Evolutionary conservation across 2,329 filamentous ascomycete species (phyloP).

Genomic region (Leptographium flavum): DNA sequence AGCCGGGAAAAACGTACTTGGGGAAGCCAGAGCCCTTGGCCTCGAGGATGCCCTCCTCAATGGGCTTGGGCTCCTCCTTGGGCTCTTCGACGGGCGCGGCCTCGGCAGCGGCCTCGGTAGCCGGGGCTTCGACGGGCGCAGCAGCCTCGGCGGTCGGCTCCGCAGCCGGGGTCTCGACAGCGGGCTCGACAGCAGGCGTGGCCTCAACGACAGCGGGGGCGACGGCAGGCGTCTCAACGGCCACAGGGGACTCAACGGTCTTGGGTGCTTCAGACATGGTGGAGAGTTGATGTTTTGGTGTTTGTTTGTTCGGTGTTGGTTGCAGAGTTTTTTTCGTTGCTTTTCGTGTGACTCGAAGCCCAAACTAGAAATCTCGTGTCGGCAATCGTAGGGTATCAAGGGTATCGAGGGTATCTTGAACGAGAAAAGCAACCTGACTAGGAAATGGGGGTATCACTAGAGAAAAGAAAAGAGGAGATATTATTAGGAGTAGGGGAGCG

Average conservation of each 20-base stretch:
- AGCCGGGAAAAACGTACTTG: conserved; percentile 50
- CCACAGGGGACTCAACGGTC: conserved; percentile 44
- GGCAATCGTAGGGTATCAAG: conserved; percentile 5
- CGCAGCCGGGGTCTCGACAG: conserved; percentile 15
- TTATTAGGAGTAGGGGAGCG: conserved; percentile 5
- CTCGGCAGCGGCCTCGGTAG: conserved; percentile 10
- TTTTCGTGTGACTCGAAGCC: conserved; percentile 3
- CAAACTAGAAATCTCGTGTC: no score
- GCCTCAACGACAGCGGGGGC: conserved; percentile 8
- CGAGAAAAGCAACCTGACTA: conserved; percentile 19
- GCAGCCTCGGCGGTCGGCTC: conserved; percentile 23
- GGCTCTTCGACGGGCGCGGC: conserved; percentile 24
- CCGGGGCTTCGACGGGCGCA: conserved; percentile 14
- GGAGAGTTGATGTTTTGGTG: conserved; percentile 16
- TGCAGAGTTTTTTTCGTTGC: background rate
- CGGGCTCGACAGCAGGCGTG: conserved; percentile 12
- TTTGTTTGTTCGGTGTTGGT: conserved; percentile 9
- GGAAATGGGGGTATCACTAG: conserved; percentile 18
- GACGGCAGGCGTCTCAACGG: conserved; percentile 18
- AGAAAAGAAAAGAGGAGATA: conserved; percentile 16
- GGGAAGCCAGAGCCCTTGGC: conserved; percentile 79
- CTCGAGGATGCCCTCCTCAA: conserved; percentile 72
- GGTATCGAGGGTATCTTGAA: conserved; percentile 12
- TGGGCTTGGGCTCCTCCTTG: conserved; percentile 28
- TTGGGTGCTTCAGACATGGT: conserved; percentile 65